Base-by-base conservation (phyloP, 2,329 filamentous ascomycete species). In the Pseudohalonectria lignicola region DNA sequence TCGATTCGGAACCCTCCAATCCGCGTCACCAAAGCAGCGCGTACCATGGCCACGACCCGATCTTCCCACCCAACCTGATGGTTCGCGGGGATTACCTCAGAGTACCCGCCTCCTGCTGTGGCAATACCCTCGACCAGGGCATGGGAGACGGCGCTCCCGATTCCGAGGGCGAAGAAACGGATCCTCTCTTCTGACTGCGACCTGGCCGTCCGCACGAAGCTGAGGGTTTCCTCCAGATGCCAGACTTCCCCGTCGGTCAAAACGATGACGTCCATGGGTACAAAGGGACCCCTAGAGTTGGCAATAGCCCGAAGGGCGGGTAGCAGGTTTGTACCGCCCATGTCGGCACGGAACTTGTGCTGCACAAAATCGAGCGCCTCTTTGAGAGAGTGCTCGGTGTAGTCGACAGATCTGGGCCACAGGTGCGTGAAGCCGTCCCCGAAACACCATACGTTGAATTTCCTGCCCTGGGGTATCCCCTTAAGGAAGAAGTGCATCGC, bases 101-200 rank as follows among this genome's bases (percentile, higher is more conserved):
- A 60, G 40, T 71, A 74, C 1, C 75, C 75, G 37, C 72, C 69
- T 0, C 74, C 76, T 11, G 67, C 65, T 36, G 66, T 62, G 15
- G 74, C 74, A 40, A 79, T 61, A 1, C 74, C 74, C 47, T 79
- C 69, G 10, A 79, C 66, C 3, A 79, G 55, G 2, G 71, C 62
- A 46, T 73, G 66, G 1, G 72, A 77, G 8, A 70, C 71, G 5
- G 56, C 59, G 20, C 57, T 46, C 0, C 74, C 75, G 36, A 79
- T 71, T 2, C 74, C 75, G 25, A 76, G 56, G 1, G 66, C 63
- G 43, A 77, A 79, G 43, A 79, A 18, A 4, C 31, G 15, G 12
- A 33, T 3, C 31, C 13, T 17, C 6, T 12, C 31, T 5, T 13
- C 31, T 3, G 31, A 33, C 12, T 19, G 31, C 1, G 4, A 12